Percentiles rank a stretch among this genome's conserved stretches.
These are phyloP conservation scores for Pleomassaria siparia DNA, from an alignment of 2,329 filamentous ascomycete species.

Conservation along the genomic window DNA sequence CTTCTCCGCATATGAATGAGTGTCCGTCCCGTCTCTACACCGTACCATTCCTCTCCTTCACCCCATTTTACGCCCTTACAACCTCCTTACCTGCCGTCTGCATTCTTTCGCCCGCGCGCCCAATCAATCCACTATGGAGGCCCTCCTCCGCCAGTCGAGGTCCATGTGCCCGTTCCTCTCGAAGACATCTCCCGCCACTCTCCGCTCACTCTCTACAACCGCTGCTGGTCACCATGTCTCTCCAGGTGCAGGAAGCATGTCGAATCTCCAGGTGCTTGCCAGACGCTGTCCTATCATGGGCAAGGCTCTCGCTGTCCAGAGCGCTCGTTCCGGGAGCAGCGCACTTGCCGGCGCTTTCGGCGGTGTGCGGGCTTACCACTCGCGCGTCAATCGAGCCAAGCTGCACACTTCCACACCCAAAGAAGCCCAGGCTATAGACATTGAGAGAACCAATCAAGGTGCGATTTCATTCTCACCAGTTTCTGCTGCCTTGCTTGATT, in stretches of 20 bases:
- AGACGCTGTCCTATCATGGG: conserved; percentile 98
- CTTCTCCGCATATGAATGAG: conserved; percentile 6
- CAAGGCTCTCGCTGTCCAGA: conserved; percentile 90
- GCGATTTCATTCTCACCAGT: conserved; percentile 20
- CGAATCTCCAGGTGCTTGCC: conserved; percentile 91
- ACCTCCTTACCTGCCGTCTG: background rate
- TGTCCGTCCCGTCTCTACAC: background rate
- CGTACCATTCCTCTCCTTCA: background rate
- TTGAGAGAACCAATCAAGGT: conserved; percentile 49
- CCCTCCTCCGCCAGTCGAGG: conserved; percentile 91
- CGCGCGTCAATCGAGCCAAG: conserved; percentile 63
- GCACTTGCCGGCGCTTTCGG: conserved; percentile 53
- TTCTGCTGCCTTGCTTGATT: background rate
- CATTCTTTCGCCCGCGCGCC: background rate
- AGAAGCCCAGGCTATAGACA: conserved; percentile 76
- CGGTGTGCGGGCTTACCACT: conserved; percentile 52
- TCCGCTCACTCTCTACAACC: conserved; percentile 83
- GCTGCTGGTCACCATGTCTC: conserved; percentile 62
- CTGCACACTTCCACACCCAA: conserved; percentile 79
- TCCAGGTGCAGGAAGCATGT: conserved; percentile 89
- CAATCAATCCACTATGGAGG: conserved; percentile 68
- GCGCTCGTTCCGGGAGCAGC: conserved; percentile 51
- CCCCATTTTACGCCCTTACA: background rate
- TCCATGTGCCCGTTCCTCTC: conserved; percentile 97
- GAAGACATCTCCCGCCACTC: conserved; percentile 86